Conservation (phyloP, 176 grass and related monocot species). For the Chrysopogon serrulatus region DNA sequence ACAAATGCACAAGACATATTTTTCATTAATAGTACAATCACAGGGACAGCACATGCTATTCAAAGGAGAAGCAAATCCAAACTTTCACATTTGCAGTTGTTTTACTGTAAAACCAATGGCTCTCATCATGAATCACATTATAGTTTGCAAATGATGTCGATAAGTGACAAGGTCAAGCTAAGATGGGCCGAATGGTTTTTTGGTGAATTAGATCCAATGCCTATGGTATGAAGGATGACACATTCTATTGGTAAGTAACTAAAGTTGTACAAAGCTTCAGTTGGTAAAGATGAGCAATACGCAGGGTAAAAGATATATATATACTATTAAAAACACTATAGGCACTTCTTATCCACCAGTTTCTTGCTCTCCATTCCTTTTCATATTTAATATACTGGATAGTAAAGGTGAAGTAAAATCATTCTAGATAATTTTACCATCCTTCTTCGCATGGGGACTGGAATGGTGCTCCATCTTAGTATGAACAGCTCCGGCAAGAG, state of each 20-base stretch:
- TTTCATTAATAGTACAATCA: slow-evolving; percentile 1
- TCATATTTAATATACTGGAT: not conserved
- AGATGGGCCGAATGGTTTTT: not conserved
- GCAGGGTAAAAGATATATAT: not conserved
- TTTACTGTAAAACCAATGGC: not conserved
- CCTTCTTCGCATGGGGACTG: slow-evolving; percentile 26
- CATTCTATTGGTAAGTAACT: not conserved
- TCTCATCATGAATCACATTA: not conserved
- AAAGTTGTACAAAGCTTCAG: not conserved
- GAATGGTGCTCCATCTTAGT: slow-evolving; percentile 47
- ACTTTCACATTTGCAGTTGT: not conserved
- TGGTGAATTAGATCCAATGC: not conserved
- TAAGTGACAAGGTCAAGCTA: not conserved
- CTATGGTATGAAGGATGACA: not conserved
- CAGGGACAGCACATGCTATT: not conserved
- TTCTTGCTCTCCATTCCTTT: not conserved
- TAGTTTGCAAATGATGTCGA: not conserved
- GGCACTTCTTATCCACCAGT: not conserved
- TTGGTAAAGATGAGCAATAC: not conserved
- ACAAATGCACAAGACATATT: not conserved
- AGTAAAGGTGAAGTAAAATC: not conserved
- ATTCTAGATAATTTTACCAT: slow-evolving; percentile 26
- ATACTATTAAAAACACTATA: not conserved
- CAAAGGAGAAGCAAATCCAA: not conserved
- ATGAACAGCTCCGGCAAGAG: slow-evolving; percentile 43